A percentile compares a stretch with the other conserved stretches of the same genome.
Conservation (phyloP, 2,329 filamentous ascomycete species). For the Calycina herbarum region DNA sequence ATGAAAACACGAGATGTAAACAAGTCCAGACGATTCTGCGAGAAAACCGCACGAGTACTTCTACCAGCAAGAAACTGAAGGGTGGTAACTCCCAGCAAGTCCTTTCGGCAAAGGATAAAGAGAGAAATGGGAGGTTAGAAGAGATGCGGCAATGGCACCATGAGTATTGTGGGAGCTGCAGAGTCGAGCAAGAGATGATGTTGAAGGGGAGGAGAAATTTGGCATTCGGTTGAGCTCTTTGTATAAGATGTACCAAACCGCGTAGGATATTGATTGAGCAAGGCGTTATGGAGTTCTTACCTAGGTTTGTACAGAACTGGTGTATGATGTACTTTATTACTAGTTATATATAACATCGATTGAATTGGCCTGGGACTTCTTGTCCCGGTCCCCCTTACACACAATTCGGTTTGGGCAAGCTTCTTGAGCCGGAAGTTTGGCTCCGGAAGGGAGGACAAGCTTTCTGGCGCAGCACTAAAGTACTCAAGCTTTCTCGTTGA, state of each 20-base stretch:
- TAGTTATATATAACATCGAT: neutral
- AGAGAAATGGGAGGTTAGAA: conserved; percentile 40
- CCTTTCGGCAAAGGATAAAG: conserved; percentile 25
- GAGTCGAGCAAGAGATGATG: conserved; percentile 36
- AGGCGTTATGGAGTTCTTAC: conserved; percentile 10
- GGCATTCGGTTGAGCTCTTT: conserved; percentile 27
- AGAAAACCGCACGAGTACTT: conserved; percentile 31
- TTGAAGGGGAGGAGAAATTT: conserved; percentile 25
- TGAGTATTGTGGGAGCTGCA: conserved; percentile 63
- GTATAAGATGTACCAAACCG: conserved; percentile 7
- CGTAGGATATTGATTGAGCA: conserved; percentile 10
- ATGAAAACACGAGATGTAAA: conserved; percentile 76
- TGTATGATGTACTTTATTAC: neutral
- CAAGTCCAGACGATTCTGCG: conserved; percentile 53
- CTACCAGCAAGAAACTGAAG: conserved; percentile 33
- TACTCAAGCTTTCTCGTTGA: too few relatives aligned
- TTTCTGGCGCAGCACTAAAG: too few relatives aligned
- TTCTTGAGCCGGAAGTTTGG: too few relatives aligned
- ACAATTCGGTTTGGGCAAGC: too few relatives aligned
- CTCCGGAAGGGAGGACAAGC: too few relatives aligned
- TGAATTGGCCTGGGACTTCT: neutral
- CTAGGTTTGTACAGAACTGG: neutral
- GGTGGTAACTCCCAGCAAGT: conserved; percentile 24
- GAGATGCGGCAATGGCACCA: conserved; percentile 57
- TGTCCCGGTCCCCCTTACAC: too few relatives aligned